Base-by-base conservation (phyloP, 306 rosid species). In the Cucumis hystrix region DNA sequence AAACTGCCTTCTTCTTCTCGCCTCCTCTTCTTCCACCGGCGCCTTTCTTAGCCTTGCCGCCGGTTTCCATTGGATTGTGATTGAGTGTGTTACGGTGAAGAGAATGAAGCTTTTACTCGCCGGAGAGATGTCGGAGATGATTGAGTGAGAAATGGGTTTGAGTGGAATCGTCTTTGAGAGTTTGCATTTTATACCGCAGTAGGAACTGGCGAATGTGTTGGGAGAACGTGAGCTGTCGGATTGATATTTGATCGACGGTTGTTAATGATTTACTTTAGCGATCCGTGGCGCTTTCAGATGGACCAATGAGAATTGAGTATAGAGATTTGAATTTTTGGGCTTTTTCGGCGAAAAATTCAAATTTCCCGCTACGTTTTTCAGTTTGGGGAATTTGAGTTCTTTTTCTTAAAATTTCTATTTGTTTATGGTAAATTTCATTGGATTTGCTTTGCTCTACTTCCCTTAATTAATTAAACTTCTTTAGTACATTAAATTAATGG, bases 21-120 rank as follows among this genome's bases (percentile, higher is more conserved):
- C 79, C 80, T 18, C 80, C 80, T 62, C 72, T 63, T 47, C 71
- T 77, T 16, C 80, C 71, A 15, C 80, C 80, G 0, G 80, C 80
- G 1, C 69, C 80, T 18, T 63, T 63, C 73, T 77, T 61, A 10
- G 73, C 57, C 40, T 41, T 60, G 30, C 47, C 61, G 55, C 25
- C n/a, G 6, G 59, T 8, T 7, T 77, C 80, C 80, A 77, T 77
- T 21, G 21, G 0, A n/a, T 0, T 2, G 2, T 30, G 49, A 6
- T 16, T 18, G 3, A 4, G n/a, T 10, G 12, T 2, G 3, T 33
- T 13, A 28, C 40, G 1, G n/a, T 14, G 40, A 12, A 47, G 5
- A 51, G 4, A 49, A 4, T 2, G 6, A 25, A 15, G 60, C 8
- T 14, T 0, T 3, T 3, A 3, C 9, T 47, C 8, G 76, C 41